Evolutionary conservation across 768 basidiomycete species (phyloP).

Genomic region (Gymnopilus junonius): DNA sequence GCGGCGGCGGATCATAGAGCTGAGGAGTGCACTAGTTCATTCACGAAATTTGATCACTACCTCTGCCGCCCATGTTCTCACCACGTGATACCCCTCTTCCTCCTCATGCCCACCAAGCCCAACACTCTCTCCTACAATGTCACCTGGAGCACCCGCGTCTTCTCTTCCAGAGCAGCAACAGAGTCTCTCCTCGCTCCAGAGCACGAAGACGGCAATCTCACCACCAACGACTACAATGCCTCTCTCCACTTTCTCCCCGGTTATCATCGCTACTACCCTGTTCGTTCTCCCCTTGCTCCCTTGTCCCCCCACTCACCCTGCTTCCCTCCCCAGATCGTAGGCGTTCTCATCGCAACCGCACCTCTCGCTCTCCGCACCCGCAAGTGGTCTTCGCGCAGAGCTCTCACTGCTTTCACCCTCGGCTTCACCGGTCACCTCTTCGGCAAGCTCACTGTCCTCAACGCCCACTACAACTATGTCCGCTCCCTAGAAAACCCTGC

Average conservation of each 20-base stretch:
- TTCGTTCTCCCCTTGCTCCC: constrained; percentile 26
- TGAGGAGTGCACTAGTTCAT: background rate
- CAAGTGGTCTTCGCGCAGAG: constrained; percentile 14
- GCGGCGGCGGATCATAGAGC: constrained; percentile 13
- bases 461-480: constrained; percentile 40
- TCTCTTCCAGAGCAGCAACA: constrained; percentile 42
- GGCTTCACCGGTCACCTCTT: constrained; percentile 34
- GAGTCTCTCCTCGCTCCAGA: constrained; percentile 58
- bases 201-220: constrained; percentile 53
- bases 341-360: constrained; percentile 5
- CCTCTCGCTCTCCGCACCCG: constrained; percentile 24
- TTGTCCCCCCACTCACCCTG: background rate
- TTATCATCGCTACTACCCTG: constrained; percentile 41
- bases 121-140: constrained; percentile 33
- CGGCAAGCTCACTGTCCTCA: constrained; percentile 32
- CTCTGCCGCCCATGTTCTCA: constrained; percentile 11
- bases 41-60: constrained; percentile 13
- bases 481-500: constrained; percentile 42
- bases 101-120: background rate
- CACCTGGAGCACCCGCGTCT: constrained; percentile 45
- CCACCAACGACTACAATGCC: constrained; percentile 58
- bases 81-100: constrained; percentile 22
- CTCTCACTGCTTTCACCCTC: constrained; percentile 15
- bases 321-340: constrained; percentile 10
- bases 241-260: constrained; percentile 59